Evolutionary conservation across 495 filamentous ascomycete genomes (phyloP).

Genomic region (Poronia punctata): DNA sequence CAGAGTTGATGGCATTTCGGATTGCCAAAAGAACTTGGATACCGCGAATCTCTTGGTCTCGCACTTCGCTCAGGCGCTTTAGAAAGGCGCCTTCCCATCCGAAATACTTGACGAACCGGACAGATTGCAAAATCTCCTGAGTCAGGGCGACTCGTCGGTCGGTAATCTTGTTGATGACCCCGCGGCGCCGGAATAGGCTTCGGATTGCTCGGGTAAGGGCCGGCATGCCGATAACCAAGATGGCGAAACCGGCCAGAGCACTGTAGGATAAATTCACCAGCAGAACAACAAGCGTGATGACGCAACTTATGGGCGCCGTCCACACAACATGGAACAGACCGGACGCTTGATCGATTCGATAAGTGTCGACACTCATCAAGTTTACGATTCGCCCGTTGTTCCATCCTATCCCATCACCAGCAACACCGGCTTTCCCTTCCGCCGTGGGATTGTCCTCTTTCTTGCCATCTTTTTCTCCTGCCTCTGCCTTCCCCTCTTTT

Average conservation of each 20-base stretch:
- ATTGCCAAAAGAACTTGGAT: conserved; percentile 77
- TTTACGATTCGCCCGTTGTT: conserved; percentile 84
- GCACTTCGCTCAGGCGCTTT: conserved; percentile 62
- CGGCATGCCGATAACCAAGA: conserved; percentile 72
- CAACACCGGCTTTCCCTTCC: conserved; percentile 39
- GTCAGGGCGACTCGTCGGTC: conserved; percentile 86
- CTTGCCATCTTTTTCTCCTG: conserved; percentile 24
- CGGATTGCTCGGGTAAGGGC: conserved; percentile 66
- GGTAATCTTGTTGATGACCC: conserved; percentile 81
- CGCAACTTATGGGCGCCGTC: conserved; percentile 71
- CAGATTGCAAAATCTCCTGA: conserved; percentile 84
- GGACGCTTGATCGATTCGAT: conserved; percentile 76
- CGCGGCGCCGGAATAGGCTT: conserved; percentile 60
- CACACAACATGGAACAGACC: conserved; percentile 87
- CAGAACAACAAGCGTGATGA: conserved; percentile 71
- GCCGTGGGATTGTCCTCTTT: conserved; percentile 28
- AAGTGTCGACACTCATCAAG: conserved; percentile 89
- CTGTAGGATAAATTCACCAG: conserved; percentile 82
- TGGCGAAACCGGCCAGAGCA: conserved; percentile 77
- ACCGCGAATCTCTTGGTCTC: conserved; percentile 63
- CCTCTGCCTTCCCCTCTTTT: conserved; percentile 26
- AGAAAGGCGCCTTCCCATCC: conserved; percentile 90
- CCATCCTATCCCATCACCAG: conserved; percentile 73
- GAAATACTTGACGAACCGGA: conserved; percentile 93
- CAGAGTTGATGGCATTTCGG: conserved; percentile 75